phyloP scores from a whole-genome alignment of 495 filamentous ascomycete species.

The Lophiotrema nucula region DNA sequence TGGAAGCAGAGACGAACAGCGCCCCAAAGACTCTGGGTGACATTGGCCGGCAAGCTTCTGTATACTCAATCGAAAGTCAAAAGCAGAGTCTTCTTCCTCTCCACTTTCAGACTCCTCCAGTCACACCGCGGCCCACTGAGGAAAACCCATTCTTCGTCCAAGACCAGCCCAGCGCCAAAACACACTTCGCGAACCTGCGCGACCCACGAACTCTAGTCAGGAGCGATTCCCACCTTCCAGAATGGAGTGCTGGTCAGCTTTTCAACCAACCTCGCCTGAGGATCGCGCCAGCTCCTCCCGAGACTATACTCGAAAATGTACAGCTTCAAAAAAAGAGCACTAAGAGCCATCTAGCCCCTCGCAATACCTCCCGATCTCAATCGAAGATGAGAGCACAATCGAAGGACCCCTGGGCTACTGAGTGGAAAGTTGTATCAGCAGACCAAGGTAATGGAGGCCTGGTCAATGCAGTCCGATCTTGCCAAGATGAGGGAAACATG shows the following conservation, averaged over 20 bases:
- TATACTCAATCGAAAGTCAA: slow-evolving; percentile 42
- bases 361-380: slow-evolving; percentile 9
- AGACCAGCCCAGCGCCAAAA: slow-evolving; percentile 40
- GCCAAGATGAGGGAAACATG: slow-evolving; percentile 60
- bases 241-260: slow-evolving; percentile 58
- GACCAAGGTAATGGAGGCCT: slow-evolving; percentile 90
- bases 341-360: too few species aligned
- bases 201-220: slow-evolving; percentile 45
- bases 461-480: slow-evolving; percentile 79
- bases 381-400: too few species aligned
- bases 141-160: slow-evolving; percentile 63
- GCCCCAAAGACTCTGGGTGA: slow-evolving; percentile 4
- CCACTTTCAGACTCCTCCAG: too few species aligned
- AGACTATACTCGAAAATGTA: slow-evolving; percentile 67
- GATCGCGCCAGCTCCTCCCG: slow-evolving; percentile 64
- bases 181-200: slow-evolving; percentile 45
- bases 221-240: slow-evolving; percentile 63
- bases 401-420: slow-evolving; percentile 50
- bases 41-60: slow-evolving; percentile 27
- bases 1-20: too few species aligned
- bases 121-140: slow-evolving; percentile 63
- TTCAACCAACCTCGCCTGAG: slow-evolving; percentile 74
- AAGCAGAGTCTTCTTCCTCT: slow-evolving; percentile 9
- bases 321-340: too few species aligned
- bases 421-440: slow-evolving; percentile 80